Base-by-base conservation (phyloP, 768 basidiomycete species). In the Rickenella mellea region DNA sequence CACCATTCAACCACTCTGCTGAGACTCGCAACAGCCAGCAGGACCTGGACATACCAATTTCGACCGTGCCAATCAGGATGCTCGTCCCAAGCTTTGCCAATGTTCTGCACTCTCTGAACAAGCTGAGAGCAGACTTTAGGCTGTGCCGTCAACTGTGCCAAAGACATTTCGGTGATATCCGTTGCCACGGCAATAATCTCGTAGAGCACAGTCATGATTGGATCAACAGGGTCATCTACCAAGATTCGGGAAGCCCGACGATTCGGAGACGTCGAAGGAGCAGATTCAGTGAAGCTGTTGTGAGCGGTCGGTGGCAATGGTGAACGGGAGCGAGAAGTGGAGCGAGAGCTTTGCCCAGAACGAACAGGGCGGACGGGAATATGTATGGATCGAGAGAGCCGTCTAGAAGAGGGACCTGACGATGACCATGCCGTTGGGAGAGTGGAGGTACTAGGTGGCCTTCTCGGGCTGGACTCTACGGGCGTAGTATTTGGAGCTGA, bases 1-100 rank as follows among this genome's bases (percentile, higher is more conserved):
- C 92, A 97, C 94, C 96, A 99, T 56, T 97, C 96, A 48, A 97
- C 84, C 22, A 98, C 96, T 44, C 94, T 84, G 61, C 84, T 88
- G 48, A 99, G 78, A 54, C 89, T 91, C 25, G 96, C 96, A 37
- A 98, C 83, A 17, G 96, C 94, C 38, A 97, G 80, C 4, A 98
- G 73, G 21, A 97, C 83, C 57, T 94, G 92, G 40, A 97, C 92
- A 63, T 97, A 98, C 96, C 94, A 99, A 45, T 86, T 90, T 44
- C 94, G 74, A 20, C 96, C 93, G 51, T 92, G 90, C 87, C 93
- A 97, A 59, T 97, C 92, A 17, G 92, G 89, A 63, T 97, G 89
- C 39, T 94, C 90, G 51, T 97, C 93, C 96, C 96, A 98, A 5
- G 83, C 83, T 57, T 80, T 85, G 49, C 96, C 96, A 48, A 97